Evolutionary conservation across 2,329 filamentous ascomycete species (phyloP), one percentile per base, ranked within the genome.

Genomic region (Keithomyces neogunnii): DNA sequence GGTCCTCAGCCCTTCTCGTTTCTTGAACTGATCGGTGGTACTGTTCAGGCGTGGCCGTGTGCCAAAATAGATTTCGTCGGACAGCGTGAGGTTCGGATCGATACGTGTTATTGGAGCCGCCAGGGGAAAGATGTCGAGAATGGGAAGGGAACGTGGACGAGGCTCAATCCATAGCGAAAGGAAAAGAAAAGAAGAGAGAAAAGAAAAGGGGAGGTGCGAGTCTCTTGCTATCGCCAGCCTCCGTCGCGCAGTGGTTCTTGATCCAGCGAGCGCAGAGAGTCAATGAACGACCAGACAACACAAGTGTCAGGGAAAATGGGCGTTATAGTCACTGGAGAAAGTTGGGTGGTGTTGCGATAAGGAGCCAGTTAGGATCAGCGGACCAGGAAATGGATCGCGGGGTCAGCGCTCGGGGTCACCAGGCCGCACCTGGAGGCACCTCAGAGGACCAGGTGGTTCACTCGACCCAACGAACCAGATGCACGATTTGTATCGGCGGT

Each of bases 401-500:
- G 19, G 19, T 19, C 19, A 28, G n/a, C 39, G n/a, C 40, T 11
- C 26, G 5, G 28, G 53, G 55, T 57, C 55, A 55, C 47, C 53
- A 52, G 55, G 51, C 42, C 49, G 19, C 47, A 11, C 29, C 45
- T 31, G 49, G 49, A 31, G 6, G 43, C 36, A 40, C 44, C 45
- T 13, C 45, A 44, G 50, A 13, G 46, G 47, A 43, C 38, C 47
- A 44, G 42, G 39, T 49, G 26, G 32, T 29, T 46, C 50, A 46
- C 46, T 38, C 45, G 31, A 38, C 45, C 32, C n/a, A 45, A 39
- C 48, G 45, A 49, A 44, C 40, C 47, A 38, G 19, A 49, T 32
- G 4, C 9, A 33, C 19, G 29, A 48, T 19, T 36, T 47, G 38
- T 51, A 31, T 50, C 45, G 42, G 47, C 40, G 19, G 47, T 19